phyloP scores from a whole-genome alignment of 2,329 filamentous ascomycete genomes.

The Botryotinia globosa region DNA sequence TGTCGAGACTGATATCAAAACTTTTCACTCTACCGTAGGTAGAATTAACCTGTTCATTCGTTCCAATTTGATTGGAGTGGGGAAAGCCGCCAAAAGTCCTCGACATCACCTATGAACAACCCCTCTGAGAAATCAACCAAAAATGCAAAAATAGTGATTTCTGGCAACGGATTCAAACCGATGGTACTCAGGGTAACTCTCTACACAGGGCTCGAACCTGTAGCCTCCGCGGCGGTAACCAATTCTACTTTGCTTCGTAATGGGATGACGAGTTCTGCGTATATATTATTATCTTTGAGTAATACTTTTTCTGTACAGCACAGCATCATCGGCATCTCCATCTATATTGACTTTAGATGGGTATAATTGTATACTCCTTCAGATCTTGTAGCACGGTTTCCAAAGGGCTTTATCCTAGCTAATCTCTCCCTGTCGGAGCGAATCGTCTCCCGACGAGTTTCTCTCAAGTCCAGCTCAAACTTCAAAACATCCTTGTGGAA shows the following conservation, averaged over 20 bases:
- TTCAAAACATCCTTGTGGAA: not conserved
- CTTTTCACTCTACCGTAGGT: no score
- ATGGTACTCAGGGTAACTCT: slow-evolving; percentile 13
- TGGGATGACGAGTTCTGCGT: no score
- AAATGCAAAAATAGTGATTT: not conserved
- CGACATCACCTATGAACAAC: not conserved
- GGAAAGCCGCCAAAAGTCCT: not conserved
- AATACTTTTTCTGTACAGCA: not conserved
- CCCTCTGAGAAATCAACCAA: not conserved
- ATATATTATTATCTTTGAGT: accelerated
- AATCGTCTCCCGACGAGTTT: not conserved
- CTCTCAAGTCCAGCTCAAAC: not conserved
- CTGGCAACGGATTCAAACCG: not conserved
- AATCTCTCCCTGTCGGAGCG: not conserved
- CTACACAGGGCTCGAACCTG: slow-evolving; percentile 6
- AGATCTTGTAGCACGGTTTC: accelerated
- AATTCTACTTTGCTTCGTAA: no score
- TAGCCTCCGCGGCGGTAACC: no score
- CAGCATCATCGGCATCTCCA: not conserved
- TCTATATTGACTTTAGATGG: not conserved
- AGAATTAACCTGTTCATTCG: not conserved
- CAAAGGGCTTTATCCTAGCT: not conserved
- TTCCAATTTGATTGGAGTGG: not conserved
- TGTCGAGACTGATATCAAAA: not conserved
- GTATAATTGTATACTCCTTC: not conserved